A percentile compares a stretch with the other conserved stretches of the same genome.
Conservation (phyloP, 208 protist species). For the Porcisia hertigi region DNA sequence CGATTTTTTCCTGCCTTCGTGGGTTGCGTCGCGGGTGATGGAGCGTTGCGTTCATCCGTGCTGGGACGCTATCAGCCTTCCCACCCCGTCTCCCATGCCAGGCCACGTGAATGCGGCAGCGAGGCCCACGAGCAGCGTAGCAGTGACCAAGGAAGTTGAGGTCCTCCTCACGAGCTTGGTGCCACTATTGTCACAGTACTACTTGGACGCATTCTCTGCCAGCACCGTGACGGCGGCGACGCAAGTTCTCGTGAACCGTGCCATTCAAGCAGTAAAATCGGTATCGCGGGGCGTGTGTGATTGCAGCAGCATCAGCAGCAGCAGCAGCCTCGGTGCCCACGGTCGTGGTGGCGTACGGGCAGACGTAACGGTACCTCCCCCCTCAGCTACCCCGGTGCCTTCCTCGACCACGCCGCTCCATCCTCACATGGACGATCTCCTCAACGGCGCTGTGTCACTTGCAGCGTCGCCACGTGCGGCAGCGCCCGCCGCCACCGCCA, state of each 20-base stretch:
- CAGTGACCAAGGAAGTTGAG: constrained; percentile 13
- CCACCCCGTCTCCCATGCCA: not conserved
- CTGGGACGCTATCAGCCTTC: not conserved
- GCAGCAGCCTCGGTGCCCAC: not conserved
- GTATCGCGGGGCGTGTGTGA: constrained; percentile 9
- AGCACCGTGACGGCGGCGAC: constrained; percentile 17
- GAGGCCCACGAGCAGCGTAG: not conserved
- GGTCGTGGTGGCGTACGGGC: not conserved
- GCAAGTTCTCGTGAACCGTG: constrained; percentile 33
- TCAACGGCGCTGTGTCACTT: not conserved
- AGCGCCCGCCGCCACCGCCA: not conserved
- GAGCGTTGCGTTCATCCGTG: constrained; percentile 19
- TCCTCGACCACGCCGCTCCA: not conserved
- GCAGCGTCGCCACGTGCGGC: not conserved
- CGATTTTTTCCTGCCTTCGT: constrained; percentile 30
- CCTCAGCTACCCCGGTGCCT: not conserved
- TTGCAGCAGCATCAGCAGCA: not conserved
- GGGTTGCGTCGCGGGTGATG: constrained; percentile 22
- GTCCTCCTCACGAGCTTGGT: constrained; percentile 22
- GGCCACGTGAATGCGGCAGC: not conserved
- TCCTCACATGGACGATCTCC: not conserved
- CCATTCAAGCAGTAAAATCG: constrained; percentile 22
- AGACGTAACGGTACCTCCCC: not conserved
- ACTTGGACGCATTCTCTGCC: constrained; percentile 17
- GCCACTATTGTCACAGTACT: constrained; percentile 35